phyloP scores from a whole-genome alignment of 164 flowering plant species.

The Protea cynaroides region DNA sequence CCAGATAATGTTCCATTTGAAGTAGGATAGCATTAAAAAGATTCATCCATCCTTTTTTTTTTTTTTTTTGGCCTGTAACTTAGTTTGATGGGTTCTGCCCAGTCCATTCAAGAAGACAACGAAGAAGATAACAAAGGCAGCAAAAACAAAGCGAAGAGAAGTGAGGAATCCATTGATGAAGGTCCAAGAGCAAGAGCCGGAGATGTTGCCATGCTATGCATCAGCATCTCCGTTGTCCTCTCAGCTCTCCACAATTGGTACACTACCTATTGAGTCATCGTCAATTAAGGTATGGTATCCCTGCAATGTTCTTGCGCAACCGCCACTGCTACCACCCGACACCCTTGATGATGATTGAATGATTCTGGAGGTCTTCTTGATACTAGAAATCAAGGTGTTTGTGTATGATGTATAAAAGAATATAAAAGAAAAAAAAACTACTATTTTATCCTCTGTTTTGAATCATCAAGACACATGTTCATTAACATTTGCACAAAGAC shows the following conservation, averaged over 20 bases:
- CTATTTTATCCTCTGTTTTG: too few species aligned
- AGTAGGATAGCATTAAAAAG: neutral
- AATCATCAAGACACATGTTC: too few species aligned
- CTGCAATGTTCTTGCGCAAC: slow-evolving; percentile 74
- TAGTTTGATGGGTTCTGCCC: slow-evolving; percentile 55
- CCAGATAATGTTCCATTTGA: too few species aligned
- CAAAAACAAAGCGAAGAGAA: slow-evolving; percentile 18
- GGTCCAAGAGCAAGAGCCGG: slow-evolving; percentile 93
- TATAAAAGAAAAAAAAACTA: too few species aligned
- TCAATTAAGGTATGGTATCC: slow-evolving; percentile 99
- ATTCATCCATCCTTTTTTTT: neutral
- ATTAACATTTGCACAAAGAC: too few species aligned
- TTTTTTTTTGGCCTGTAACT: slow-evolving; percentile 2
- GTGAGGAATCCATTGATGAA: slow-evolving; percentile 35
- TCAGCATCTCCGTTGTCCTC: slow-evolving; percentile 37
- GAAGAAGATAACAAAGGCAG: slow-evolving; percentile 44
- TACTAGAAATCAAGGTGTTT: slow-evolving; percentile 86
- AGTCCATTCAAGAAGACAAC: slow-evolving; percentile 43
- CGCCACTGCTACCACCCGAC: slow-evolving; percentile 46
- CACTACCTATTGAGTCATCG: slow-evolving; percentile 80
- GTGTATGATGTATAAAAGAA: too few species aligned
- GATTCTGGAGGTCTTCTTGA: slow-evolving; percentile 52
- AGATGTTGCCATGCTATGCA: slow-evolving; percentile 48
- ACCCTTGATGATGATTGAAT: slow-evolving; percentile 40
- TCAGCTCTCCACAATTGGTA: slow-evolving; percentile 48